These are phyloP conservation scores for Nothophoma quercina DNA, from an alignment of 2,329 filamentous ascomycete species.

Conservation along the genomic window DNA sequence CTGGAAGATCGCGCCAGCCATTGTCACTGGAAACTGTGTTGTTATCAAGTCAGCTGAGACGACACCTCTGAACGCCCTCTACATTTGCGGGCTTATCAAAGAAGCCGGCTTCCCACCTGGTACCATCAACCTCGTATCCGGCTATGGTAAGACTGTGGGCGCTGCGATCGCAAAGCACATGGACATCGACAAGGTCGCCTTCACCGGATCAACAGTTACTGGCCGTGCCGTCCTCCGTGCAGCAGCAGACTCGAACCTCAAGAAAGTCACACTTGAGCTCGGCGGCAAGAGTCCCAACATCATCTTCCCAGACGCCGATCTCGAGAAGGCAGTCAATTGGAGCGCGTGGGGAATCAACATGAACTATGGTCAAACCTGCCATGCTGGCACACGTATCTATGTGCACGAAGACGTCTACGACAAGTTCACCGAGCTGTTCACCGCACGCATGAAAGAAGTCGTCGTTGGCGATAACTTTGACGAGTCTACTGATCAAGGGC, in stretches of 20 bases:
- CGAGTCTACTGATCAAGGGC: conserved; percentile 42
- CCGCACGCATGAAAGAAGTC: conserved; percentile 41
- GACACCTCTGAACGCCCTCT: conserved; percentile 30
- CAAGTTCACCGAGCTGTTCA: conserved; percentile 48
- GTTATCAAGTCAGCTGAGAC: conserved; percentile 38
- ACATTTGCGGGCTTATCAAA: conserved; percentile 35
- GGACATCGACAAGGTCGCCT: conserved; percentile 51
- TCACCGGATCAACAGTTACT: conserved; percentile 51
- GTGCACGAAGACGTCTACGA: conserved; percentile 51
- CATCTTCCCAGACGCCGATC: conserved; percentile 54
- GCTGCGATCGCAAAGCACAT: conserved; percentile 50
- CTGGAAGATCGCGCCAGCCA: conserved; percentile 36
- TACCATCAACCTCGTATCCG: conserved; percentile 66
- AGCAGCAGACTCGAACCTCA: conserved; percentile 46
- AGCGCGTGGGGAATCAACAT: conserved; percentile 46
- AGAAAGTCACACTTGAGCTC: conserved; percentile 54
- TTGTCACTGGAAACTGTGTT: conserved; percentile 17
- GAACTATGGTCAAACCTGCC: conserved; percentile 51
- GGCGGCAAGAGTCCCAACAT: conserved; percentile 56
- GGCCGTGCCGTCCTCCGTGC: conserved; percentile 25
- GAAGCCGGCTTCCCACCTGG: conserved; percentile 63
- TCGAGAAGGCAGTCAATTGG: conserved; percentile 52
- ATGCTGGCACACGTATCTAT: conserved; percentile 49
- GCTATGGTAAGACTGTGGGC: conserved; percentile 59
- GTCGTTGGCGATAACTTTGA: conserved; percentile 43